A percentile compares a stretch with the other conserved stretches of the same genome.
Conservation (phyloP, 1,284 basidiomycete genomes). For the Cryptococcus sp. region DNA sequence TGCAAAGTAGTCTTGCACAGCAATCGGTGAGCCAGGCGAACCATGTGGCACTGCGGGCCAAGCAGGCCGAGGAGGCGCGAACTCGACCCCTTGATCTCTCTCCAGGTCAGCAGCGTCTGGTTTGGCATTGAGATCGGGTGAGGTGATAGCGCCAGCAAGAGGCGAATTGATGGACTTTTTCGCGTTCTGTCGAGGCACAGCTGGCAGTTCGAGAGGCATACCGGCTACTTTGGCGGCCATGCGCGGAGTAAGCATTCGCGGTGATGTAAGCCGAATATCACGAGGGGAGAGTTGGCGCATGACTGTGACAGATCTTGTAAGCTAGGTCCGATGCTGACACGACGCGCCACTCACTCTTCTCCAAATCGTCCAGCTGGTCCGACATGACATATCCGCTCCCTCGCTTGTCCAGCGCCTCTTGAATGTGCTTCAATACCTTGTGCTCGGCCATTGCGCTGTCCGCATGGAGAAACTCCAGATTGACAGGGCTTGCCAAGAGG, state of each 20-base stretch:
- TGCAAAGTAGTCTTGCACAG: conserved; percentile 15
- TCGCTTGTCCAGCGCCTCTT: conserved; percentile 38
- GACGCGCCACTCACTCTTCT: conserved; percentile 37
- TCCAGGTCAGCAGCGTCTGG: background rate
- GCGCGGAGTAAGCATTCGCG: conserved; percentile 33
- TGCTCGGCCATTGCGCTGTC: conserved; percentile 1
- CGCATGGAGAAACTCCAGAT: conserved; percentile 10
- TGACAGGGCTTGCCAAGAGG: conserved; percentile 42
- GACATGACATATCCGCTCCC: conserved; percentile 51
- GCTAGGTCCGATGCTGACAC: background rate
- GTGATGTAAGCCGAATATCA: conserved; percentile 45
- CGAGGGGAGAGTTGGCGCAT: conserved; percentile 49
- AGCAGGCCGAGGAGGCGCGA: conserved; percentile 1
- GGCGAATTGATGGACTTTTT: conserved; percentile 15
- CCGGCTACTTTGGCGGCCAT: conserved; percentile 38
- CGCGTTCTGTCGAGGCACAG: conserved; percentile 11
- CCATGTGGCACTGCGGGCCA: conserved; percentile 13
- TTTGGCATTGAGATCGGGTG: conserved; percentile 3
- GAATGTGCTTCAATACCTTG: conserved; percentile 6
- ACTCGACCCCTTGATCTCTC: background rate
- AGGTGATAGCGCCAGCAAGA: conserved; percentile 8
- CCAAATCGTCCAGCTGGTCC: conserved; percentile 49
- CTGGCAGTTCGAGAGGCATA: conserved; percentile 15
- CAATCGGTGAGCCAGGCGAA: conserved; percentile 15
- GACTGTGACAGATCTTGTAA: conserved; percentile 26